phyloP scores from a whole-genome alignment of 1,284 basidiomycete genomes.

The Boletus smithii region DNA sequence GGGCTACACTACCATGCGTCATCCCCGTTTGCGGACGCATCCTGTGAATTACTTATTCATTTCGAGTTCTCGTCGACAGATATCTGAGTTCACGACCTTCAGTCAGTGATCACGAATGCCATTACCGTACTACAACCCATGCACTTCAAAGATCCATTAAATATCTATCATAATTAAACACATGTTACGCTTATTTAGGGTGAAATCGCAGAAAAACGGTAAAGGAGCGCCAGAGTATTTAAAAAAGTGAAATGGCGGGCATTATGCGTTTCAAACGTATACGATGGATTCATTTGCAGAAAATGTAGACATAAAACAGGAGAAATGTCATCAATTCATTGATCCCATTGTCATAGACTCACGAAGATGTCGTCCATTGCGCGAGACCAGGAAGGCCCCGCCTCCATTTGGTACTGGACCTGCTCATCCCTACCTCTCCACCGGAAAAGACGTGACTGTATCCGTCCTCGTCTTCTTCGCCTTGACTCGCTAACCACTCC shows the following conservation, averaged over 20 bases:
- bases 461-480: constrained; percentile 29
- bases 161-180: constrained; percentile 27
- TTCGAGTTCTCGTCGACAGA: not conserved
- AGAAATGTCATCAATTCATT: constrained; percentile 1
- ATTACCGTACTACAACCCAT: not conserved
- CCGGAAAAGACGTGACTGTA: constrained; percentile 14
- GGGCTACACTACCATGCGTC: too few relatives aligned
- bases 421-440: constrained; percentile 10
- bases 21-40: not conserved
- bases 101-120: not conserved
- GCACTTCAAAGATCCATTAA: constrained; percentile 19
- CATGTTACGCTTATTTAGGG: constrained; percentile 13
- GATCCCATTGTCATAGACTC: constrained; percentile 3
- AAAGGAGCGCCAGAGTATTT: constrained; percentile 6
- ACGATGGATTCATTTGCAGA: constrained; percentile 12
- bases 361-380: constrained; percentile 30
- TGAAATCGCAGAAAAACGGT: constrained; percentile 4
- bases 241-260: not conserved
- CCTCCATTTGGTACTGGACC: constrained; percentile 21
- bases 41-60: not conserved
- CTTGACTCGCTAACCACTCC: constrained; percentile 20
- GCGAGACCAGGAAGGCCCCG: constrained; percentile 26
- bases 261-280: constrained; percentile 15
- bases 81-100: not conserved
- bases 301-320: constrained; percentile 6